phyloP scores from a whole-genome alignment of 129 eudicot species.

The Flaveria sonorensis region DNA sequence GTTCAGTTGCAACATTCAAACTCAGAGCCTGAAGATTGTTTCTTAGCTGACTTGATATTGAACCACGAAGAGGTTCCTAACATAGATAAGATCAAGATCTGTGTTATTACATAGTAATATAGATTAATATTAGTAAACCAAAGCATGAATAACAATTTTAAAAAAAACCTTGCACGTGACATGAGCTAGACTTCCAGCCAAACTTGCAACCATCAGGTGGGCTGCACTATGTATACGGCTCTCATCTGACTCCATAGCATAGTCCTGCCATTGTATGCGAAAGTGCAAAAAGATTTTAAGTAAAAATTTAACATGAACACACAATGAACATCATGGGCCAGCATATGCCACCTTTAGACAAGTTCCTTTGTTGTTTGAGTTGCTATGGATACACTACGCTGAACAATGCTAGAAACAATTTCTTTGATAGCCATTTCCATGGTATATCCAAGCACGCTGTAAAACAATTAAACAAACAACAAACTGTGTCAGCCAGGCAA shows the following conservation, averaged over 20 bases:
- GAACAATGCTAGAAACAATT: conserved; percentile 75
- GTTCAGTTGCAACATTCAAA: conserved; percentile 52
- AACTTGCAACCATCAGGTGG: conserved; percentile 95
- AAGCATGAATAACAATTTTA: neutral
- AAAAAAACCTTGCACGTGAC: conserved; percentile 91
- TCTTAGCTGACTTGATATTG: conserved; percentile 74
- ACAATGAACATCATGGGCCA: conserved; percentile 11
- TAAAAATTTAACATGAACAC: neutral
- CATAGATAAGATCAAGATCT: neutral
- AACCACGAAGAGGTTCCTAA: conserved; percentile 89
- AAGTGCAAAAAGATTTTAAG: neutral
- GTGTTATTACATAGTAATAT: neutral
- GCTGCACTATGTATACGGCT: conserved; percentile 89
- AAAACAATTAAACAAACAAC: conserved; percentile 31
- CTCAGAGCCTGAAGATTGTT: conserved; percentile 53
- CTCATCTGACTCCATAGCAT: conserved; percentile 96
- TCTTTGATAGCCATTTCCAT: conserved; percentile 94
- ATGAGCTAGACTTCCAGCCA: conserved; percentile 96
- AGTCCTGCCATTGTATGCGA: conserved; percentile 55
- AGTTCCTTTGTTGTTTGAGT: conserved; percentile 98
- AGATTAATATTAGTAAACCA: neutral
- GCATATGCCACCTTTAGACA: conserved; percentile 73
- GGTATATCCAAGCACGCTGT: conserved; percentile 77
- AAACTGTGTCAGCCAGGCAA: conserved; percentile 7
- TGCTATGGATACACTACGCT: conserved; percentile 91